Percentiles rank a stretch among this genome's conserved stretches.
Evolutionary conservation across 1,284 basidiomycete species (phyloP).

Genomic region (Cutaneotrichosporon sp.): DNA sequence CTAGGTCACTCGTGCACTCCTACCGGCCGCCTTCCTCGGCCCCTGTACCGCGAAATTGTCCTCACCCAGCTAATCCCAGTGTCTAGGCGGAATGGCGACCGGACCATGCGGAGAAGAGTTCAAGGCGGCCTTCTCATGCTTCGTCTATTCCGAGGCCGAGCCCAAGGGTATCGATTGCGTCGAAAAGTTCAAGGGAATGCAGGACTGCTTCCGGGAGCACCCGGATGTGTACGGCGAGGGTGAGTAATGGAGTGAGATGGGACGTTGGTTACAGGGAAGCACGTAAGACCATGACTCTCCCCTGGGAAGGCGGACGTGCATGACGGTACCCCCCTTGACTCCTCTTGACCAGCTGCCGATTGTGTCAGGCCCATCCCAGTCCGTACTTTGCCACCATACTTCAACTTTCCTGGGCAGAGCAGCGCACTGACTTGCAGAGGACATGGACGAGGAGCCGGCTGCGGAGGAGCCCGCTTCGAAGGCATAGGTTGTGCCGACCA

Average conservation of each 20-base stretch:
- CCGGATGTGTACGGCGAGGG: slow-evolving; percentile 94
- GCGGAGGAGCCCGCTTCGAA: not conserved
- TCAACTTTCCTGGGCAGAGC: not conserved
- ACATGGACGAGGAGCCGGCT: not conserved
- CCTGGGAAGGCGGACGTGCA: too few species aligned
- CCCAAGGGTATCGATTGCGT: slow-evolving; percentile 98
- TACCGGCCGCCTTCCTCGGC: not conserved
- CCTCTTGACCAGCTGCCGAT: too few species aligned
- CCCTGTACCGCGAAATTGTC: not conserved
- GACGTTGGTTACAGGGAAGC: too few species aligned
- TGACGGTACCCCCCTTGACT: too few species aligned
- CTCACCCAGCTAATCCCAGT: slow-evolving; percentile 46
- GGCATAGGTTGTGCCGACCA: not conserved
- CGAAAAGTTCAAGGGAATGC: slow-evolving; percentile 96
- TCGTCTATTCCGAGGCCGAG: slow-evolving; percentile 88
- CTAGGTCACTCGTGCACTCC: too few species aligned
- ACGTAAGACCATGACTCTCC: too few species aligned
- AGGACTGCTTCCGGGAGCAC: slow-evolving; percentile 93
- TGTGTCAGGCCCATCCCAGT: too few species aligned
- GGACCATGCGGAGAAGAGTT: slow-evolving; percentile 94
- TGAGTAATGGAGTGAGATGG: slow-evolving; percentile 43
- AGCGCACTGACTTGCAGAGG: not conserved
- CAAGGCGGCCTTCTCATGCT: slow-evolving; percentile 94
- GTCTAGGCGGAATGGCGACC: slow-evolving; percentile 96
- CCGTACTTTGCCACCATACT: too few species aligned